These are phyloP conservation scores for Staphylotrichum longicolle DNA, from an alignment of 495 filamentous ascomycete species.

Conservation along the genomic window DNA sequence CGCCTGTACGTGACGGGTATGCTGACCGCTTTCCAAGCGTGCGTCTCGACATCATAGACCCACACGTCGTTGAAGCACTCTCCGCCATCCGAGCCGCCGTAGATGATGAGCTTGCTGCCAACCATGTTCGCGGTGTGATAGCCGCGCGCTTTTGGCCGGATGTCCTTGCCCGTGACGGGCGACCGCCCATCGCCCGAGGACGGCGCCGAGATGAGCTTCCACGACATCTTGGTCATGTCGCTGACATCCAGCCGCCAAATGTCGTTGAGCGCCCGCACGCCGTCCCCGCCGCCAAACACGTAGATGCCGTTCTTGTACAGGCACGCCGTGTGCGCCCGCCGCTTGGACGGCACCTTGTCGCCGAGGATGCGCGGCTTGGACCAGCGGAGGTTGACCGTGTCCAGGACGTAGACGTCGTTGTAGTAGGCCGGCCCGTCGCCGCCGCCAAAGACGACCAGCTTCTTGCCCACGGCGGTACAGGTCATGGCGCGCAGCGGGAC, in stretches of 20 bases:
- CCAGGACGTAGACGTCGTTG: constrained; percentile 66
- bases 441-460: constrained; percentile 63
- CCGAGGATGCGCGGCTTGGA: constrained; percentile 54
- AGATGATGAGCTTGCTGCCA: constrained; percentile 64
- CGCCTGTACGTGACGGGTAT: constrained; percentile 56
- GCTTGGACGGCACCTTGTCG: constrained; percentile 51
- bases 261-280: constrained; percentile 62
- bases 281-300: constrained; percentile 65
- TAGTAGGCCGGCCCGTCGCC: constrained; percentile 66
- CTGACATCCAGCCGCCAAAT: constrained; percentile 65
- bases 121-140: constrained; percentile 72
- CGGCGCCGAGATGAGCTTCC: constrained; percentile 56
- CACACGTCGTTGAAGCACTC: constrained; percentile 68
- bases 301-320: constrained; percentile 66
- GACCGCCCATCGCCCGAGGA: constrained; percentile 18
- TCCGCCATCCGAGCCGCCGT: constrained; percentile 62
- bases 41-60: constrained; percentile 62
- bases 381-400: constrained; percentile 63
- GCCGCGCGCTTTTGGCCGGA: constrained; percentile 57
- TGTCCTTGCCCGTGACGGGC: constrained; percentile 25
- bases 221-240: constrained; percentile 59
- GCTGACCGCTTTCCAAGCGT: constrained; percentile 52
- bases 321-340: constrained; percentile 63
- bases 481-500: constrained; percentile 65
- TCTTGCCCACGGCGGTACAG: constrained; percentile 63